Base-by-base conservation (phyloP, 129 eudicot species). In the Chrysanthemum makinoi region DNA sequence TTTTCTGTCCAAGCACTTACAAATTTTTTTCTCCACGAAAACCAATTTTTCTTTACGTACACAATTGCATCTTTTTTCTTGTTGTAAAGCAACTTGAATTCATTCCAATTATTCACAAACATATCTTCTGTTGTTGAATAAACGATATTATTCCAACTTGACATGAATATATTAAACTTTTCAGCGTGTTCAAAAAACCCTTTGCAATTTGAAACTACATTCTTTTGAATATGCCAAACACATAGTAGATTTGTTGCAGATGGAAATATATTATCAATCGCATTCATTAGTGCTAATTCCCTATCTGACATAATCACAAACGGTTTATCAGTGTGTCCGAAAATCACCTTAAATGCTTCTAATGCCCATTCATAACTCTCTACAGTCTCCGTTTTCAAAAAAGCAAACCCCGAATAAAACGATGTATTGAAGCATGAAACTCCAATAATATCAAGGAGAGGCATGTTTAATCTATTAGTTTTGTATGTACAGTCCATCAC, bases 221-320 rank as follows among this genome's bases (percentile, higher is more conserved):
- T 28, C 3, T 28, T 28, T 28, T 28, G 3, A 28, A 28, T 54
- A n/a, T 54, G 17, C 19, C 59, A 54, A 54, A 54, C 18, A n/a
- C n/a, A 54, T 6, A 54, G 10, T 10, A 12, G 59, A 54, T 54
- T n/a, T 54, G 0, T n/a, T 54, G 19, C 10, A 6, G 59, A 12
- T 10, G 59, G 59, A 4, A 54, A 54, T 10, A 54, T 13, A 48
- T 48, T 48, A 7, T 5, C 4, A 10, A 54, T 54, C 18, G 11
- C 59, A 54, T n/a, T 54, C 59, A 54, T 54, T 15, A 54, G n/a
- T n/a, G 59, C 18, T 15, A 13, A n/a, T 54, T 54, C 19, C 5
- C 59, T 12, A 12, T 54, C 59, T n/a, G 59, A 54, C 59, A 54
- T 54, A 54, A 54, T 54, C 59, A 54, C 59, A 10, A 54, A 54